These are phyloP conservation scores for Filobasidium uniguttulatum DNA, from an alignment of 1,284 basidiomycete species.

Conservation along the genomic window DNA sequence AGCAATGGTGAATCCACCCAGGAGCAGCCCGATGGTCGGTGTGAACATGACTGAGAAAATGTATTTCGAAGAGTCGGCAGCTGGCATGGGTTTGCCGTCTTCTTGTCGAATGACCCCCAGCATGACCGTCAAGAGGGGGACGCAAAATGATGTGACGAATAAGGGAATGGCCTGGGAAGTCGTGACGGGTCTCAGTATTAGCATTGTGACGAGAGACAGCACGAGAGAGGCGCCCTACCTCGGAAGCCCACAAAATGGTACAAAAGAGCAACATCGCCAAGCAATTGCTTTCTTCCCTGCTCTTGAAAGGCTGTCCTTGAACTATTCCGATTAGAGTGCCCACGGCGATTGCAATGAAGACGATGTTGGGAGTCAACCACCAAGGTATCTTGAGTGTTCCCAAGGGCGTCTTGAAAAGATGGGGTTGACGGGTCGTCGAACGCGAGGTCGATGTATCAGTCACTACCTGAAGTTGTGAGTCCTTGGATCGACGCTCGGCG, in stretches of 20 bases:
- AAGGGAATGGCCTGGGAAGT: slow-evolving; percentile 71
- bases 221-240: slow-evolving; percentile 44
- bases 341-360: slow-evolving; percentile 49
- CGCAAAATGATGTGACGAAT: slow-evolving; percentile 83
- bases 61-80: slow-evolving; percentile 68
- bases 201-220: neutral
- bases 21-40: slow-evolving; percentile 77
- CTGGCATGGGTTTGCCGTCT: slow-evolving; percentile 47
- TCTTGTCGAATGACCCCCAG: slow-evolving; percentile 63
- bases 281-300: slow-evolving; percentile 73
- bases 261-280: slow-evolving; percentile 82
- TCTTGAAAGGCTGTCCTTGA: slow-evolving; percentile 49
- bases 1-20: slow-evolving; percentile 96
- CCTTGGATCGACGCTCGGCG: slow-evolving; percentile 62
- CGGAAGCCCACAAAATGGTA: slow-evolving; percentile 90
- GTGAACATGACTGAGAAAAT: slow-evolving; percentile 49
- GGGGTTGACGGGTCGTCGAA: slow-evolving; percentile 15
- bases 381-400: slow-evolving; percentile 43
- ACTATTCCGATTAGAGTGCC: slow-evolving; percentile 49
- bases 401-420: slow-evolving; percentile 47
- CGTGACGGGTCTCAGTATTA: slow-evolving; percentile 1
- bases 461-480: slow-evolving; percentile 44
- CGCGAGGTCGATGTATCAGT: slow-evolving; percentile 42
- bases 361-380: slow-evolving; percentile 49
- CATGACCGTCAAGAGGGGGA: slow-evolving; percentile 80